Conservation (phyloP, 2,329 filamentous ascomycete species). For the Paraphoma sp. region DNA sequence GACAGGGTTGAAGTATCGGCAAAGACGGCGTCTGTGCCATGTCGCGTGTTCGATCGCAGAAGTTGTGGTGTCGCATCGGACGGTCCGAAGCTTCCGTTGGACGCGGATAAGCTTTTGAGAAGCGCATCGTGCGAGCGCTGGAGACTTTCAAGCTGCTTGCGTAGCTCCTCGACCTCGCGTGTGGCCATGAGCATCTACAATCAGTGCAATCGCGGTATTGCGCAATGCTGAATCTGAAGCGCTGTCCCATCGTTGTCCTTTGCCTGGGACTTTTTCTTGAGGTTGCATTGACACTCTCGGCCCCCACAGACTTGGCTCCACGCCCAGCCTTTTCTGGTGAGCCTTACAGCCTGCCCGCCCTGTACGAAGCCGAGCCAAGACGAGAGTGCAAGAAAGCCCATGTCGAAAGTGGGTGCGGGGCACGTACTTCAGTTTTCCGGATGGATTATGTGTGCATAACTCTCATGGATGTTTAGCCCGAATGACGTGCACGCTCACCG, state of each 20-base stretch:
- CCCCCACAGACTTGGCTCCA: background rate
- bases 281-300: background rate
- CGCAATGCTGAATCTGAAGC: background rate
- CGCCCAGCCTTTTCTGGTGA: background rate
- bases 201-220: background rate
- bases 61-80: slow-evolving; percentile 27
- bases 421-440: background rate
- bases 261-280: background rate
- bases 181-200: slow-evolving; percentile 24
- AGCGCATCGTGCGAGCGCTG: slow-evolving; percentile 41
- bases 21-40: slow-evolving; percentile 34
- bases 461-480: background rate
- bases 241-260: background rate
- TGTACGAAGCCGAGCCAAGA: background rate
- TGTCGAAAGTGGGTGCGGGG: background rate
- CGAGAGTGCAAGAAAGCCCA: background rate
- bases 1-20: slow-evolving; percentile 44
- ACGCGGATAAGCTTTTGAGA: slow-evolving; percentile 34
- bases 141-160: slow-evolving; percentile 41
- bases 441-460: background rate
- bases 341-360: background rate
- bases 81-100: slow-evolving; percentile 36
- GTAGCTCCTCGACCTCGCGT: slow-evolving; percentile 39
- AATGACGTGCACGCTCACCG: background rate
- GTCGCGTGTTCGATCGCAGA: slow-evolving; percentile 28